phyloP scores from a whole-genome alignment of 345 rosid genomes.

The Aegle marmelos region DNA sequence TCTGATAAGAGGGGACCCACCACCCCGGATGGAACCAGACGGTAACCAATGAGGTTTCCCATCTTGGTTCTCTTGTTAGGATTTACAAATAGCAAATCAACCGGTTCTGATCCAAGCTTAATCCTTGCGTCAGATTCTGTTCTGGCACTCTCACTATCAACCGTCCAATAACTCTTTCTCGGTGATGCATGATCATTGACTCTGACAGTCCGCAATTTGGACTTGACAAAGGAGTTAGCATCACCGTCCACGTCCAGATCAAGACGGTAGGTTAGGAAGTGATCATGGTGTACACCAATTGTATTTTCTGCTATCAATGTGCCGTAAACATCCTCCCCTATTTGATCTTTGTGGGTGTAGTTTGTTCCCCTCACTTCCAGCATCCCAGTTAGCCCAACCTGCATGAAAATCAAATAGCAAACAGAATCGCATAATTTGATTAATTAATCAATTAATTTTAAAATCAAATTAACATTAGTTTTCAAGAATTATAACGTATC shows the following conservation, averaged over 20 bases:
- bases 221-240: constrained; percentile 40
- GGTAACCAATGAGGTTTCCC: constrained; percentile 42
- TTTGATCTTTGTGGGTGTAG: constrained; percentile 28
- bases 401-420: neutral
- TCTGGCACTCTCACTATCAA: constrained; percentile 28
- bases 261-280: constrained; percentile 39
- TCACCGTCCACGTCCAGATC: constrained; percentile 46
- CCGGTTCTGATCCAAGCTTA: constrained; percentile 28
- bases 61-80: constrained; percentile 37
- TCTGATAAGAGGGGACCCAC: constrained; percentile 20
- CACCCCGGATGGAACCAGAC: constrained; percentile 24
- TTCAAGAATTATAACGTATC: too few relatives aligned
- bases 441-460: too few relatives aligned
- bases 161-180: constrained; percentile 44
- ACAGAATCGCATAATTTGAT: neutral
- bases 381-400: constrained; percentile 43
- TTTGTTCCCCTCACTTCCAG: constrained; percentile 35
- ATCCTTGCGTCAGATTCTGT: constrained; percentile 38
- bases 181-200: constrained; percentile 20
- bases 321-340: constrained; percentile 29
- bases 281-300: constrained; percentile 40
- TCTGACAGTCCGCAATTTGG: constrained; percentile 13
- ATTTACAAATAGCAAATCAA: constrained; percentile 33
- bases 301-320: constrained; percentile 38
- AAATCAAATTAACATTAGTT: too few relatives aligned